Evolutionary conservation across 2,329 filamentous ascomycete species (phyloP), one percentile per base, ranked within the genome.

Genomic region (Neofusicoccum parvum): DNA sequence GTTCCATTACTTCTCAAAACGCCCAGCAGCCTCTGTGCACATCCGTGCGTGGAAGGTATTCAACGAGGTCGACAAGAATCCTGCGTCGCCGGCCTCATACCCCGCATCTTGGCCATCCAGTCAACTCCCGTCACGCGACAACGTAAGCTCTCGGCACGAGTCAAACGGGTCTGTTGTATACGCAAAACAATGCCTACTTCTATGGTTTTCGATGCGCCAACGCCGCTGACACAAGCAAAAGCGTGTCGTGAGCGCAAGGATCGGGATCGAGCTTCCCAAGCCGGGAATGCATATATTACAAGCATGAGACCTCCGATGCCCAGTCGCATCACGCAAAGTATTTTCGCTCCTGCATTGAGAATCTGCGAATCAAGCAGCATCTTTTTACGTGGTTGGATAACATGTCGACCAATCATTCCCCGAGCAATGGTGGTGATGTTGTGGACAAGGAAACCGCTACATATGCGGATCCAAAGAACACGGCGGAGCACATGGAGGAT

Each of bases 81-180:
- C 36, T 53, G 27, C 34, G 7, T 4, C 20, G 17, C 51, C 36
- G 17, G 10, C 36, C 36, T 9, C 50, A 41, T 56, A 56, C 51
- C 51, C 51, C 51, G 51, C 51, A 56, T 56, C 51, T 56, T 56
- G 51, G 51, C 51, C 36, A 27, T 14, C 51, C 36, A 56, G 37
- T 41, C 5, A 41, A 23, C 51, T 39, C 3, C 37, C 17, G 51
- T 56, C 51, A 43, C 36, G n/a, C 37, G 51, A 56, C 51, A 9
- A 41, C 51, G 51, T 56, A 56, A 56, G 51, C 51, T 41, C 51
- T 23, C 11, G n/a, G 36, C 51, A 27, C 51, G 36, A 56, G 11
- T 43, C 36, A 39, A 32, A 32, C 27, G 27, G 27, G 27, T 32
- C 27, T 32, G 27, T 56, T 41, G 23, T 15, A 17, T 39, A 10